Evolutionary conservation across 1,139 yeast species (phyloP).

Genomic region (Taphrina flavorubra): DNA sequence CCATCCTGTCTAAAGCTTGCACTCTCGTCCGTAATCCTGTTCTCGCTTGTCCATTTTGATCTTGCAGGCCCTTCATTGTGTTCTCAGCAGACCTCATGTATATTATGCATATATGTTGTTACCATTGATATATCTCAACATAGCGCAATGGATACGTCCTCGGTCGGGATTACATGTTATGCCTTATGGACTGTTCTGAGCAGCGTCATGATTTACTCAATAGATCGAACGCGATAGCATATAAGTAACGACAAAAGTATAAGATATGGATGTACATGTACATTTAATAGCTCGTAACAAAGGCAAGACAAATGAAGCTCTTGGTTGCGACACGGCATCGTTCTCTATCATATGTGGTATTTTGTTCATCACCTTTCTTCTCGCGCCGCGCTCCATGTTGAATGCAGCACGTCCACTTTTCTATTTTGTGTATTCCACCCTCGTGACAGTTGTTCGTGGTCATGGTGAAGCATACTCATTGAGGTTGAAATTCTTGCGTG

Average conservation of each 20-base stretch:
- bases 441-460: too few species aligned
- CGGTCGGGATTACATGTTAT: too few species aligned
- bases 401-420: constrained; percentile 13
- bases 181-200: too few species aligned
- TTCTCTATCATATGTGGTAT: not conserved
- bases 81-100: too few species aligned
- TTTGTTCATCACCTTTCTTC: not conserved
- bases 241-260: too few species aligned
- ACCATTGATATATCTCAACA: too few species aligned
- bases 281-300: not conserved
- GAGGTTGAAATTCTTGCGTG: not conserved
- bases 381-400: constrained; percentile 12
- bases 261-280: too few species aligned
- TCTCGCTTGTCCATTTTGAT: not conserved
- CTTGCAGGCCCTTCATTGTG: too few species aligned
- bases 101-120: too few species aligned
- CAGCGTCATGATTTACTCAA: too few species aligned
- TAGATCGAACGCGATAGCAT: too few species aligned
- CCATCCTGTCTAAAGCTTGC: not conserved
- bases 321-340: not conserved
- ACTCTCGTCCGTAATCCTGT: not conserved
- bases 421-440: not conserved
- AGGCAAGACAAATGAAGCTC: not conserved
- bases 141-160: too few species aligned
- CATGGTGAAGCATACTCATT: not conserved